Evolutionary conservation across 345 rosid species (phyloP).

Genomic region (Lepidium aucheri): DNA sequence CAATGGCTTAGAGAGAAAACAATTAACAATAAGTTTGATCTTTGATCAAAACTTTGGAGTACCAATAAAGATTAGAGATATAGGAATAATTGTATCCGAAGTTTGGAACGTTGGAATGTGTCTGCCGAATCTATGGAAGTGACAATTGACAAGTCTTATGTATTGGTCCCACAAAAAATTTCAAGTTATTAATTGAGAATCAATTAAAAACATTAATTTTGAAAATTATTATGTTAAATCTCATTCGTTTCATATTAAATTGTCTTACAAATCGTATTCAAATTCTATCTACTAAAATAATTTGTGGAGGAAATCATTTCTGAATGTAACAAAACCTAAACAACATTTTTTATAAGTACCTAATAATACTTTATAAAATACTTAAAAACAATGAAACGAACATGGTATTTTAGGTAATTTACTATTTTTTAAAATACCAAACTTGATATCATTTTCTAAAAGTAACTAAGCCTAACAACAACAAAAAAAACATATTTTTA

Average conservation of each 20-base stretch:
- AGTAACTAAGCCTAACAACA: neutral
- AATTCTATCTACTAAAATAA: neutral
- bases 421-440: neutral
- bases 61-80: too few species aligned
- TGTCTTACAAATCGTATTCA: neutral
- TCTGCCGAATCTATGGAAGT: too few species aligned
- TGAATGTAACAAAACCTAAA: neutral
- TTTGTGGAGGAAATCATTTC: neutral
- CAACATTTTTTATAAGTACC: neutral
- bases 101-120: too few species aligned
- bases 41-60: too few species aligned
- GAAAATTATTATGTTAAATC: neutral
- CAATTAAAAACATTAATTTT: too few species aligned
- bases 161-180: too few species aligned
- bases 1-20: too few species aligned
- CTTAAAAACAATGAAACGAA: neutral
- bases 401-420: neutral
- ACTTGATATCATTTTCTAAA: neutral
- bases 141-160: too few species aligned
- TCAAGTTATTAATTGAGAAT: too few species aligned
- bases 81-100: too few species aligned
- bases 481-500: too few species aligned
- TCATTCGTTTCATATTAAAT: neutral
- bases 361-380: neutral
- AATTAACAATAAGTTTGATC: too few species aligned